These are phyloP conservation scores for Quercus tomentella DNA, from an alignment of 331 rosid genomes.

Conservation along the genomic window DNA sequence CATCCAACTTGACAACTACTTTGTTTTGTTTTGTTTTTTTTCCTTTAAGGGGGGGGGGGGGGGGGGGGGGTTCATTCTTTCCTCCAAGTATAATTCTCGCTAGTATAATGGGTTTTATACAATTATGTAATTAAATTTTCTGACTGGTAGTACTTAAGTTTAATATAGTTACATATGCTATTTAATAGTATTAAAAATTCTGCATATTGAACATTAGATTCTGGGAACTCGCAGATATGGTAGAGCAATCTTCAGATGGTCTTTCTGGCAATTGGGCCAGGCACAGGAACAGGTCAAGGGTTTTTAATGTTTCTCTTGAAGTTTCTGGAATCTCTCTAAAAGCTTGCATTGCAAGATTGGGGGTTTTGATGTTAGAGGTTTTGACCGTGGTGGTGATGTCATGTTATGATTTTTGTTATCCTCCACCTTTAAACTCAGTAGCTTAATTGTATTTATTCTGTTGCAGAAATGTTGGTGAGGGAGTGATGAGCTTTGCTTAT, in stretches of 20 bases:
- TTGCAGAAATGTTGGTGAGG: conserved; percentile 97
- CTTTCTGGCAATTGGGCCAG: conserved; percentile 75
- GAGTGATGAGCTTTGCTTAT: conserved; percentile 76
- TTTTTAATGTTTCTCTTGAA: conserved; percentile 45
- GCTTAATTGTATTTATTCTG: conserved; percentile 75
- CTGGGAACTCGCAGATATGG: conserved; percentile 78
- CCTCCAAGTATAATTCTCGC: conserved; percentile 3
- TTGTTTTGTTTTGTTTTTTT: neutral
- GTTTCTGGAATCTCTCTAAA: conserved; percentile 46
- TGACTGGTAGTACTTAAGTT: conserved; percentile 31
- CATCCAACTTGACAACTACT: conserved; percentile 8
- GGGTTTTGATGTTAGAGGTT: conserved; percentile 44
- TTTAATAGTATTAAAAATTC: conserved; percentile 36
- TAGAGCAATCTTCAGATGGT: conserved; percentile 59
- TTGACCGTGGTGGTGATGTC: conserved; percentile 46
- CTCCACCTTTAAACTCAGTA: conserved; percentile 47
- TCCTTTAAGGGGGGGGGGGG: fast-evolving
- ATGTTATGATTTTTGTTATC: conserved; percentile 49
- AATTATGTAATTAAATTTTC: conserved; percentile 18
- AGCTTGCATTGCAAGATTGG: conserved; percentile 50
- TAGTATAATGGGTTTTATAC: conserved; percentile 18
- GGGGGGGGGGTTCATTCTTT: conserved; percentile 5
- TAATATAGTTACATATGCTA: conserved; percentile 38
- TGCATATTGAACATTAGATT: conserved; percentile 59
- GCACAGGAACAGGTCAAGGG: conserved; percentile 59